phyloP scores from a whole-genome alignment of 176 grass and related monocot species.

The Carex cristatella region DNA sequence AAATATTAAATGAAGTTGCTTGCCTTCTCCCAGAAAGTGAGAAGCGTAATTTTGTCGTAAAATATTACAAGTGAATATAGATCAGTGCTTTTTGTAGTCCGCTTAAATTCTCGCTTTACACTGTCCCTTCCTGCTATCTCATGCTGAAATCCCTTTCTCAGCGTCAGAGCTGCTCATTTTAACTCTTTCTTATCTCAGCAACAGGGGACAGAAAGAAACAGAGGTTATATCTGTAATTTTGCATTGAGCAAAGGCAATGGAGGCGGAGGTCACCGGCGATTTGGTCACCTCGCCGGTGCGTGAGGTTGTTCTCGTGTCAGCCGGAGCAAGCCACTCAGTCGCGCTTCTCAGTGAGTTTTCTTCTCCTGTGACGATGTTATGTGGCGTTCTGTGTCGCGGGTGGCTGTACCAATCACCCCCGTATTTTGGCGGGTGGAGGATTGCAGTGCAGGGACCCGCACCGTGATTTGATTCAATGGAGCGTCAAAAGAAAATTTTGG shows the following conservation, averaged over 20 bases:
- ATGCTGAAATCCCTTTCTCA: background rate
- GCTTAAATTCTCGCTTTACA: slow-evolving; percentile 13
- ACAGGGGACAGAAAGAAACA: background rate
- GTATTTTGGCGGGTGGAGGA: background rate
- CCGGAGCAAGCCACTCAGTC: slow-evolving; percentile 92
- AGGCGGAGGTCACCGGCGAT: slow-evolving; percentile 33
- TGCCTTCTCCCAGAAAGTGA: background rate
- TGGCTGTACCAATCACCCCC: background rate
- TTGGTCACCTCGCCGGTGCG: slow-evolving; percentile 22
- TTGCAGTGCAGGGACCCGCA: background rate
- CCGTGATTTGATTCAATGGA: background rate
- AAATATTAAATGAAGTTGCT: background rate
- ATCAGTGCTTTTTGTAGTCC: background rate
- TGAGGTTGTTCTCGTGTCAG: slow-evolving; percentile 61
- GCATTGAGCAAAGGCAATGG: background rate
- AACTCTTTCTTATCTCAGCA: background rate
- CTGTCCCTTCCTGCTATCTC: background rate
- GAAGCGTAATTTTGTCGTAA: background rate
- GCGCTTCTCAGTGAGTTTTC: slow-evolving; percentile 78
- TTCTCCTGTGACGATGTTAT: background rate
- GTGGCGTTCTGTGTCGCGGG: background rate
- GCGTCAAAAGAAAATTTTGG: background rate
- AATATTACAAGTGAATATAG: background rate
- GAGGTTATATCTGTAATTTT: background rate
- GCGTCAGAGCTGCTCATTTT: background rate